Percentiles rank a stretch among this genome's conserved stretches.
These are phyloP conservation scores for Boletus smithii DNA, from an alignment of 1,284 basidiomycete genomes.

Conservation along the genomic window DNA sequence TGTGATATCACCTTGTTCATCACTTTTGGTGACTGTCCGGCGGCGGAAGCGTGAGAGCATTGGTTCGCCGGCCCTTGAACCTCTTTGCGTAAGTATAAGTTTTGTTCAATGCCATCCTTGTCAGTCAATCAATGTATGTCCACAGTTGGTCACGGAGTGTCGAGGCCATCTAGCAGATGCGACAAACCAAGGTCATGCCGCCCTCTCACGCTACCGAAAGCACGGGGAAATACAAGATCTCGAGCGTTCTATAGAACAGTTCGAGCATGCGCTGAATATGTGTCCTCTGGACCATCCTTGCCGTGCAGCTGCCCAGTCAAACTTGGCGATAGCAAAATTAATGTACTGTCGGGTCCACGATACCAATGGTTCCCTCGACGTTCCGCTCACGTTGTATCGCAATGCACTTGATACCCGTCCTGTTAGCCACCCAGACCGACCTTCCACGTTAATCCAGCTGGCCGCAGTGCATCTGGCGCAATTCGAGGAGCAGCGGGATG, in stretches of 20 bases:
- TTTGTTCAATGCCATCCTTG: not conserved
- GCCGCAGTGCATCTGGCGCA: not conserved
- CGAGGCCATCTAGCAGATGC: not conserved
- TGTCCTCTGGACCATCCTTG: constrained; percentile 9
- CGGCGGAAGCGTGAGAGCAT: not conserved
- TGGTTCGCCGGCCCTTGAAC: not conserved
- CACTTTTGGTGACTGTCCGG: not conserved
- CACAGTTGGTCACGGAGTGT: not conserved
- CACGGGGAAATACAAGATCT: not conserved
- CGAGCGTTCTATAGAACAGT: too few relatives aligned
- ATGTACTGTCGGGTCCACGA: not conserved
- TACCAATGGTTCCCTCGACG: not conserved
- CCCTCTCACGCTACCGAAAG: not conserved
- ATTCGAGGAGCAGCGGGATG: too few relatives aligned
- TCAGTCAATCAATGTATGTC: not conserved
- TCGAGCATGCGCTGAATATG: constrained; percentile 3
- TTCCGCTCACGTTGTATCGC: not conserved
- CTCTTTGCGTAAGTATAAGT: not conserved
- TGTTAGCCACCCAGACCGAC: not conserved
- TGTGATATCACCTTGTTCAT: not conserved
- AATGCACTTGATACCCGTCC: not conserved
- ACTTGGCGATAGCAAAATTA: not conserved
- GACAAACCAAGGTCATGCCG: constrained; percentile 1
- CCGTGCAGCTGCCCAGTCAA: constrained; percentile 6
- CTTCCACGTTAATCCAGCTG: not conserved